phyloP scores from a whole-genome alignment of 1,139 yeast genomes.

The Taphrina sp. region DNA sequence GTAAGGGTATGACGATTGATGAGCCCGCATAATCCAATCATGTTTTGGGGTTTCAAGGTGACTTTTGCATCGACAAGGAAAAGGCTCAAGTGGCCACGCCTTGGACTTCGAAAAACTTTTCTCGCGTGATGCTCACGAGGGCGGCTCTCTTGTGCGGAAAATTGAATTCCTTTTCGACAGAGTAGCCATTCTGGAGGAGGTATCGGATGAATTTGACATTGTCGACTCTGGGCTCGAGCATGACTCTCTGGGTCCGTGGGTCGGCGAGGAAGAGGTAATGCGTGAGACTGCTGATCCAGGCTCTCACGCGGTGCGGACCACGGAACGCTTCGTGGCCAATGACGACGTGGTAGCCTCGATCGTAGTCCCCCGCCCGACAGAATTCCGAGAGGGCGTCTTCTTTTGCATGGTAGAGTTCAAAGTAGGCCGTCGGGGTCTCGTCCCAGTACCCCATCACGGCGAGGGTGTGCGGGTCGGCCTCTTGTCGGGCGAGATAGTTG shows the following conservation, averaged over 20 bases:
- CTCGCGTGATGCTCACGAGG: conserved; percentile 38
- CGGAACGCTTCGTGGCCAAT: conserved; percentile 39
- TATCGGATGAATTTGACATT: conserved; percentile 38
- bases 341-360: conserved; percentile 40
- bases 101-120: conserved; percentile 35
- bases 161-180: conserved; percentile 38
- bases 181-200: conserved; percentile 35
- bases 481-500: conserved; percentile 34
- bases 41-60: too few relatives aligned
- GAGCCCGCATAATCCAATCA: too few relatives aligned
- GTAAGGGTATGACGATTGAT: too few relatives aligned
- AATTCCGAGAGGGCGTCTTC: conserved; percentile 39
- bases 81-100: conserved; percentile 19
- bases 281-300: conserved; percentile 39
- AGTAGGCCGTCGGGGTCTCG: conserved; percentile 37
- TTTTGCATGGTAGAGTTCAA: conserved; percentile 39
- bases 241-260: conserved; percentile 37
- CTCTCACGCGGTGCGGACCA: conserved; percentile 39
- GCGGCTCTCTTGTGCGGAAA: conserved; percentile 41
- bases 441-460: conserved; percentile 38
- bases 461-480: conserved; percentile 36
- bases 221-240: conserved; percentile 40
- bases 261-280: conserved; percentile 39
- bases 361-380: conserved; percentile 35
- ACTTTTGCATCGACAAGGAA: too few relatives aligned